Conservation (phyloP, 768 basidiomycete genomes). For the Boletus vinaceobasis region DNA sequence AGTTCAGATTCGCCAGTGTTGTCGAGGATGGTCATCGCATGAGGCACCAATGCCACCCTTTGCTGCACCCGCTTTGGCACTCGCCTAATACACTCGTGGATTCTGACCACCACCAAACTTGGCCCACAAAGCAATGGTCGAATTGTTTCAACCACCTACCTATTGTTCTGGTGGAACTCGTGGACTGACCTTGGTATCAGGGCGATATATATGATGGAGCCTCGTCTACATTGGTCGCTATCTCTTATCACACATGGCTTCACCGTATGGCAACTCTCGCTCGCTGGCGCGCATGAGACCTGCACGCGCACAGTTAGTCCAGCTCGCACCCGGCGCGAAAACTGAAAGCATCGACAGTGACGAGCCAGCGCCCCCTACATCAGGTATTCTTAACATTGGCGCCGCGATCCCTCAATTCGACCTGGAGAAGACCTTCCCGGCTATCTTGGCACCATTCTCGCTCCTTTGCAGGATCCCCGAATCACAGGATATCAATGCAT, state of each 20-base stretch:
- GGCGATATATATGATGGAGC: neutral
- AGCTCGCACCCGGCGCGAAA: constrained; percentile 4
- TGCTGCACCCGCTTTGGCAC: constrained; percentile 7
- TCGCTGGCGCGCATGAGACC: constrained; percentile 10
- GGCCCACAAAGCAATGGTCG: neutral
- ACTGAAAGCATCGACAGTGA: constrained; percentile 25
- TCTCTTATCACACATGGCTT: constrained; percentile 8
- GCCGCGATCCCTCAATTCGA: constrained; percentile 20
- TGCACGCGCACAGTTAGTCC: neutral
- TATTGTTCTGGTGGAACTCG: constrained; percentile 21
- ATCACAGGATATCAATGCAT: constrained; percentile 24
- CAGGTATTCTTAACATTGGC: constrained; percentile 5
- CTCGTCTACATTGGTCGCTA: no score
- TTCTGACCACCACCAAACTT: neutral
- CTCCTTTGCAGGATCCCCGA: constrained; percentile 26
- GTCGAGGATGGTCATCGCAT: constrained; percentile 55
- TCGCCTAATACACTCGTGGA: neutral
- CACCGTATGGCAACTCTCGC: constrained; percentile 1
- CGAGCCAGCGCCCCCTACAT: constrained; percentile 25
- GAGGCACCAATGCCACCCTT: neutral
- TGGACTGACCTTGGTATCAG: neutral
- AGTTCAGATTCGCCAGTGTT: constrained; percentile 52
- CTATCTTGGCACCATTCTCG: constrained; percentile 30
- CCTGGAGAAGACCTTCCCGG: constrained; percentile 36
- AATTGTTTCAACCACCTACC: neutral